A percentile compares a stretch with the other conserved stretches of the same genome.
These are phyloP conservation scores for Arthroderma sp. DNA, from an alignment of 2,329 filamentous ascomycete species.

Conservation along the genomic window DNA sequence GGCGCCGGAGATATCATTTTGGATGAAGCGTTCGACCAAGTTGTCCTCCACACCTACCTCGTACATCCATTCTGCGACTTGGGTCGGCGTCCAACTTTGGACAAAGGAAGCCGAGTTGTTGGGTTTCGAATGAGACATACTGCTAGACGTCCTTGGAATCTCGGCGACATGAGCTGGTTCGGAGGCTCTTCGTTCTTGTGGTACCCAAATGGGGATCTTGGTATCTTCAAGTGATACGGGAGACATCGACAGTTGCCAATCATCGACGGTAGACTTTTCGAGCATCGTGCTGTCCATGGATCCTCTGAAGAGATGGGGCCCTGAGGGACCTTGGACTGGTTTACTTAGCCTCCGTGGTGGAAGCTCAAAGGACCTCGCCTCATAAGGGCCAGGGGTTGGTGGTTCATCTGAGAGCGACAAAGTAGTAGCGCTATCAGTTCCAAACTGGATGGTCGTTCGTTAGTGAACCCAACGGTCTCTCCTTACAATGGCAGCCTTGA, in stretches of 20 bases:
- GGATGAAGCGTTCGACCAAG: conserved; percentile 71
- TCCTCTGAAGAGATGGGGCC: conserved; percentile 80
- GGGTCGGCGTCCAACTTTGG: conserved; percentile 23
- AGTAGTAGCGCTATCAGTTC: conserved; percentile 63
- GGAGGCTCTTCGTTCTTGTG: conserved; percentile 40
- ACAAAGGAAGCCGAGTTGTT: conserved; percentile 22
- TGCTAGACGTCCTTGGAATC: conserved; percentile 7
- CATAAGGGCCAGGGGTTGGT: conserved; percentile 59
- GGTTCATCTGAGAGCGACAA: conserved; percentile 78
- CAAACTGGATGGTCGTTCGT: conserved; percentile 16
- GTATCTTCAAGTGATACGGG: conserved; percentile 13
- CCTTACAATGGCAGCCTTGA: not conserved
- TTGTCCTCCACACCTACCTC: conserved; percentile 65
- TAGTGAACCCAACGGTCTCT: not conserved
- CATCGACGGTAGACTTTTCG: conserved; percentile 11
- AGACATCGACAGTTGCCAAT: conserved; percentile 13
- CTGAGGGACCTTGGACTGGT: conserved; percentile 66
- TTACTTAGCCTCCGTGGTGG: conserved; percentile 41
- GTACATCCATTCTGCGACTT: conserved; percentile 60
- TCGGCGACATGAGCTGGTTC: conserved; percentile 32
- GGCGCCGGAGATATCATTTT: conserved; percentile 82
- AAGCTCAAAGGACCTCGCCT: conserved; percentile 49
- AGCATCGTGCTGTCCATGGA: conserved; percentile 22
- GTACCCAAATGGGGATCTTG: conserved; percentile 5
- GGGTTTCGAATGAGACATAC: conserved; percentile 18